A percentile compares a stretch with the other conserved stretches of the same genome.
Evolutionary conservation across 805 yeast genomes (phyloP).

Genomic region (Scheffersomyces stipitis): DNA sequence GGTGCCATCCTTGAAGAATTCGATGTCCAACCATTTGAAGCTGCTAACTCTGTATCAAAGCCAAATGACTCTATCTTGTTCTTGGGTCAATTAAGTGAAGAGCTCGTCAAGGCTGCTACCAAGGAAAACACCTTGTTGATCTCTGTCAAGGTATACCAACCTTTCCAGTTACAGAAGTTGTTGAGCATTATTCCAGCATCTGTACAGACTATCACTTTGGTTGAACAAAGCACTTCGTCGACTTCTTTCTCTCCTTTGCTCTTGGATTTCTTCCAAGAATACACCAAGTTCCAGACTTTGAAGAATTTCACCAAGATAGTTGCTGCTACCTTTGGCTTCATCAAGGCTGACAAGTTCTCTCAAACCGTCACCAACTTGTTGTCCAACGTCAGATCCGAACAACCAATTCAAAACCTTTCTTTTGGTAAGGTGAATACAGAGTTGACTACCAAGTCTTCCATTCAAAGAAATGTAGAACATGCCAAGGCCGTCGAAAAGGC

Average conservation of each 20-base stretch:
- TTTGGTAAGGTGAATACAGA: constrained; percentile 49
- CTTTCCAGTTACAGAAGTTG: constrained; percentile 60
- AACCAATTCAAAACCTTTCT: constrained; percentile 62
- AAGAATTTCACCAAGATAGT: constrained; percentile 52
- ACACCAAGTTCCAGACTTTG: constrained; percentile 45
- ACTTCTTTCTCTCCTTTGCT: constrained; percentile 62
- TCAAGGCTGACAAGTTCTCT: constrained; percentile 33
- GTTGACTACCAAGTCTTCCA: constrained; percentile 27
- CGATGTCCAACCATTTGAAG: constrained; percentile 28
- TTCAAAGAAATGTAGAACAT: constrained; percentile 16
- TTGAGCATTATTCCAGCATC: constrained; percentile 52
- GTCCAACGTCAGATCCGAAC: constrained; percentile 48
- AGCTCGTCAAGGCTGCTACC: constrained; percentile 40
- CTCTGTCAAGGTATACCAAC: constrained; percentile 66
- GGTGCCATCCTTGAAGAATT: constrained; percentile 23
- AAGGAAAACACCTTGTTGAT: constrained; percentile 47
- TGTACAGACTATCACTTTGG: constrained; percentile 55
- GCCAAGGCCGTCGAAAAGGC: constrained; percentile 48
- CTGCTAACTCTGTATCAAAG: constrained; percentile 24
- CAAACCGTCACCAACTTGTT: constrained; percentile 50
- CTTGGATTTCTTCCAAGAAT: constrained; percentile 70
- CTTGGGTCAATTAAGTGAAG: constrained; percentile 57
- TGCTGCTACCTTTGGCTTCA: constrained; percentile 54
- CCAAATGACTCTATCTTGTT: constrained; percentile 57
- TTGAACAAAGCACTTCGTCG: constrained; percentile 56